A percentile compares a stretch with the other conserved stretches of the same genome.
phyloP scores from a whole-genome alignment of 768 basidiomycete species.

The Suillus lakei region DNA sequence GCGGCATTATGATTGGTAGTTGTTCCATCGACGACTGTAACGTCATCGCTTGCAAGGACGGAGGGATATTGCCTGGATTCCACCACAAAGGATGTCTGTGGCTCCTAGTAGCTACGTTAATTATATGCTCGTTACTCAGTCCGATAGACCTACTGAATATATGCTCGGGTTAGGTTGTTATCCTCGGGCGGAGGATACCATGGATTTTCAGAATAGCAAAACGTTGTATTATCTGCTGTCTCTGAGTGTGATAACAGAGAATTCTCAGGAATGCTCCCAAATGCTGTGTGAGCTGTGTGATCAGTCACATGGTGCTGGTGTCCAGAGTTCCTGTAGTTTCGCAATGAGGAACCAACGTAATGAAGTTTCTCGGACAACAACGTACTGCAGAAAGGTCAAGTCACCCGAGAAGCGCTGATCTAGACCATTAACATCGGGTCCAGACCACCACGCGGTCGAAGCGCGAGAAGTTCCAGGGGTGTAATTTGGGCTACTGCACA shows the following conservation, averaged over 20 bases:
- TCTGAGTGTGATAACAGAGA: background rate
- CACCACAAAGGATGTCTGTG: background rate
- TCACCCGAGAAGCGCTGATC: background rate
- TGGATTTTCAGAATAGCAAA: background rate
- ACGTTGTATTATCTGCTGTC: background rate
- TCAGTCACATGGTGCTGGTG: background rate
- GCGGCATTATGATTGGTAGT: conserved; percentile 4
- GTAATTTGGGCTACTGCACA: background rate
- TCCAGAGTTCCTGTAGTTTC: too few relatives aligned
- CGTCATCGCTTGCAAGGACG: background rate
- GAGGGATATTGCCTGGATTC: background rate
- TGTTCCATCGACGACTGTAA: background rate
- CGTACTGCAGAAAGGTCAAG: background rate
- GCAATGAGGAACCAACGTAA: background rate
- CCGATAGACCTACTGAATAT: background rate
- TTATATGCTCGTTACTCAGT: background rate
- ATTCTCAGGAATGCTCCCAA: background rate
- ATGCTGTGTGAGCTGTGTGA: background rate
- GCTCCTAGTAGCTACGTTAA: background rate
- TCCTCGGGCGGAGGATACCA: background rate
- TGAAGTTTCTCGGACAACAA: background rate
- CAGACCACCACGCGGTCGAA: background rate
- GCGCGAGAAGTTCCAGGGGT: background rate
- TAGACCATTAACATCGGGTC: background rate
- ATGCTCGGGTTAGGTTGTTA: background rate